phyloP scores from a whole-genome alignment of 495 filamentous ascomycete species.

The Parmelia sp. region DNA sequence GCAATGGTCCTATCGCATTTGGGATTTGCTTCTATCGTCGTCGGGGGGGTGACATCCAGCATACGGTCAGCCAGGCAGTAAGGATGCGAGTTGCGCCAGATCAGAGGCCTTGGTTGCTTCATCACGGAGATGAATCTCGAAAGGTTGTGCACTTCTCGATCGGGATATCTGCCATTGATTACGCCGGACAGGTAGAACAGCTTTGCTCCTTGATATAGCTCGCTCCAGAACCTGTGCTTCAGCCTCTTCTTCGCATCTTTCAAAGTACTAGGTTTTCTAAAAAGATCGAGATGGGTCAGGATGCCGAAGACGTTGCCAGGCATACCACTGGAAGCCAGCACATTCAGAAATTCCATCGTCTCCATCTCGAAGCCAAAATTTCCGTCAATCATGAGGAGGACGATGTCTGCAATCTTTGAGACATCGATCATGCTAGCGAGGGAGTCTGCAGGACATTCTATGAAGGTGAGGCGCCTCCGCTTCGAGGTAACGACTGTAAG shows the following conservation, averaged over 20 bases:
- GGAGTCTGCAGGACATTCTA: conserved; percentile 91
- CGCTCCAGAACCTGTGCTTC: conserved; percentile 93
- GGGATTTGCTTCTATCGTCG: conserved; percentile 73
- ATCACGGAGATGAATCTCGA: conserved; percentile 93
- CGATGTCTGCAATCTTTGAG: conserved; percentile 93
- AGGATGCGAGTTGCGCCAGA: conserved; percentile 96
- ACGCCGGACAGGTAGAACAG: conserved; percentile 94
- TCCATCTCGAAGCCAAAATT: conserved; percentile 99
- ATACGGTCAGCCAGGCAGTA: conserved; percentile 91
- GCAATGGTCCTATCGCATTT: conserved; percentile 88
- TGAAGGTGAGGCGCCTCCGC: conserved; percentile 81
- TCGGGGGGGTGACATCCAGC: conserved; percentile 88
- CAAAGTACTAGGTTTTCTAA: conserved; percentile 82
- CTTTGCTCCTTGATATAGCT: conserved; percentile 93
- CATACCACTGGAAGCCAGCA: conserved; percentile 85
- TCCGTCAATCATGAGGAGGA: conserved; percentile 94
- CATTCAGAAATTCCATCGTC: conserved; percentile 98
- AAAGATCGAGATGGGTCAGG: conserved; percentile 90
- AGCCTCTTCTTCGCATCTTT: conserved; percentile 89
- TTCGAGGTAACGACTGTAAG: conserved; percentile 95
- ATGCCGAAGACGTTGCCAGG: conserved; percentile 97
- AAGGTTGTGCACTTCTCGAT: conserved; percentile 92
- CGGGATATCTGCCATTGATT: conserved; percentile 91
- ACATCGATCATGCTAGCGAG: conserved; percentile 93
- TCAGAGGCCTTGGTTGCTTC: conserved; percentile 92